Evolutionary conservation across 805 yeast genomes (phyloP).

Genomic region (Metschnikowia kunwiensis): DNA sequence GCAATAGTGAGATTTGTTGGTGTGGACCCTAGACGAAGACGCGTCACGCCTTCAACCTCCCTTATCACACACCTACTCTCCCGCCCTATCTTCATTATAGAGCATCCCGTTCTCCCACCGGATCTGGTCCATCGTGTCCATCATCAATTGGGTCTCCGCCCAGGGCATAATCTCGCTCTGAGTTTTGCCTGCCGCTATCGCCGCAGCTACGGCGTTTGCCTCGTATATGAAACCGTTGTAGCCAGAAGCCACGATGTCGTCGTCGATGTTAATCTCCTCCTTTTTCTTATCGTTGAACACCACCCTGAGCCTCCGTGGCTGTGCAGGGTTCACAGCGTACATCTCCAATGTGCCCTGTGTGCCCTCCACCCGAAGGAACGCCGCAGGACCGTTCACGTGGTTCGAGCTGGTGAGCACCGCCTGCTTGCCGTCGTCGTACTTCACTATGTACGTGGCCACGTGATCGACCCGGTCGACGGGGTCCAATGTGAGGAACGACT

Average conservation of each 20-base stretch:
- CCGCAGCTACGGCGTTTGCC: conserved; percentile 52
- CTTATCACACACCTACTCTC: neutral
- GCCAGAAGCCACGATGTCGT: conserved; percentile 26
- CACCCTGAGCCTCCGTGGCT: conserved; percentile 31
- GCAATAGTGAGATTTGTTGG: too few relatives aligned
- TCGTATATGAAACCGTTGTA: conserved; percentile 53
- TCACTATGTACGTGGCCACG: conserved; percentile 34
- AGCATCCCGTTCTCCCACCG: conserved; percentile 43
- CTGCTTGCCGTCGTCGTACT: conserved; percentile 40
- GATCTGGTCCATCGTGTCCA: conserved; percentile 47
- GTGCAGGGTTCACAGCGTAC: conserved; percentile 32
- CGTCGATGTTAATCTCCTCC: conserved; percentile 27
- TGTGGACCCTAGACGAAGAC: too few relatives aligned
- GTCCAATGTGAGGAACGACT: conserved; percentile 35
- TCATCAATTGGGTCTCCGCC: conserved; percentile 45
- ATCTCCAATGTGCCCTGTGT: conserved; percentile 31
- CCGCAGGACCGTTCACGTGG: conserved; percentile 25
- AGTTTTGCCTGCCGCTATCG: conserved; percentile 37
- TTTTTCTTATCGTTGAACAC: conserved; percentile 26
- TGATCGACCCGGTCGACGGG: conserved; percentile 41
- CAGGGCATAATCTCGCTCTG: conserved; percentile 39
- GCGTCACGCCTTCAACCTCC: too few relatives aligned
- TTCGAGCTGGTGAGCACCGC: conserved; percentile 36
- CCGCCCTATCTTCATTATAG: conserved; percentile 37
- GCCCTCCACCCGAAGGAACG: conserved; percentile 35